phyloP scores from a whole-genome alignment of 2,329 filamentous ascomycete genomes.

The Mycogone perniciosa region DNA sequence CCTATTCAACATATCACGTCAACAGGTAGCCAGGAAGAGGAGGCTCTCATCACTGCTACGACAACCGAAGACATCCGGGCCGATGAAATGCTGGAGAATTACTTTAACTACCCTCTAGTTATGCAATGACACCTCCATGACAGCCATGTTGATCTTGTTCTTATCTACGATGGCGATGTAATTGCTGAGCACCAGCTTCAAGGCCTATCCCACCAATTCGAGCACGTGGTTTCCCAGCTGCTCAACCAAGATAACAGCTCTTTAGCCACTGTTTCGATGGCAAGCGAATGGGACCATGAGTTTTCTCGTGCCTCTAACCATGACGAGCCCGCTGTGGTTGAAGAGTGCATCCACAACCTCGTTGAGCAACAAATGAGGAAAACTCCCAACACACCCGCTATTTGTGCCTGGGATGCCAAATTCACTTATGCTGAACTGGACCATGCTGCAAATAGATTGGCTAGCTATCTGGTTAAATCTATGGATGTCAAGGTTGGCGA shows the following conservation, averaged over 20 bases:
- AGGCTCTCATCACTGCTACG: conserved; percentile 1
- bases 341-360: conserved; percentile 6
- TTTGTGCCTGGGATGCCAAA: conserved; percentile 5
- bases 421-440: conserved; percentile 7
- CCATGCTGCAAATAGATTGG: not conserved
- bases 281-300: conserved; percentile 8
- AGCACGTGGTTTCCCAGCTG: conserved; percentile 3
- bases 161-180: conserved; percentile 9
- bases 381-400: not conserved
- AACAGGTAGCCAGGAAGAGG: not conserved
- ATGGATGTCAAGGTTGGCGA: conserved; percentile 4
- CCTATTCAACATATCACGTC: conserved; percentile 10
- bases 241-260: not conserved
- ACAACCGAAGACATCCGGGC: not conserved
- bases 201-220: conserved; percentile 6
- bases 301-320: not conserved
- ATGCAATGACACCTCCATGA: conserved; percentile 5
- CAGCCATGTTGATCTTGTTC: not conserved
- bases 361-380: conserved; percentile 1
- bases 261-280: conserved; percentile 4
- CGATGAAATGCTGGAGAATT: conserved; percentile 7
- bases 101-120: conserved; percentile 11
- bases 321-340: not conserved
- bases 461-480: not conserved
- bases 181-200: conserved; percentile 4